A percentile compares a stretch with the other conserved stretches of the same genome.
phyloP scores from a whole-genome alignment of 1,139 yeast genomes.

The Candida labiduridarum region DNA sequence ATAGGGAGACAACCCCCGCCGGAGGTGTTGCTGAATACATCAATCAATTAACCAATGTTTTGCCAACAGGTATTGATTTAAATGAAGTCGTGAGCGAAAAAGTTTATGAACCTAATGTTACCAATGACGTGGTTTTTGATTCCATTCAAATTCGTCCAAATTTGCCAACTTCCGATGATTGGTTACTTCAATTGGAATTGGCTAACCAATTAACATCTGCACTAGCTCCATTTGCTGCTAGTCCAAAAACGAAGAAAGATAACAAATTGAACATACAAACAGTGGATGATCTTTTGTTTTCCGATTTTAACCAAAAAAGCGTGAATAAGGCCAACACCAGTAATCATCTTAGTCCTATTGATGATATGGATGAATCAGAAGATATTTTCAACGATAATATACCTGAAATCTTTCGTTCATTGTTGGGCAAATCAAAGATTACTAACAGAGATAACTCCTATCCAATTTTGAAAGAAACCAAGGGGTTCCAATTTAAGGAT shows the following conservation, averaged over 20 bases:
- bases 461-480: conserved; percentile 25
- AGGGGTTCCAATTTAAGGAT: conserved; percentile 18
- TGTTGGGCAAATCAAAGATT: conserved; percentile 26
- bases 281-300: conserved; percentile 58
- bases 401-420: conserved; percentile 20
- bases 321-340: conserved; percentile 27
- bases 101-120: conserved; percentile 66
- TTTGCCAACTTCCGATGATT: conserved; percentile 56
- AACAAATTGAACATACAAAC: conserved; percentile 25
- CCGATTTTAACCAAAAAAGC: conserved; percentile 42
- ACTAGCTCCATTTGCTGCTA: conserved; percentile 30
- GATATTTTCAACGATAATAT: conserved; percentile 23
- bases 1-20: conserved; percentile 12
- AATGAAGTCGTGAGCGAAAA: conserved; percentile 57
- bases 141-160: conserved; percentile 34
- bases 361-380: conserved; percentile 18
- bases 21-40: conserved; percentile 29
- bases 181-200: conserved; percentile 64
- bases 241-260: conserved; percentile 17
- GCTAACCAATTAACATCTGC: conserved; percentile 59
- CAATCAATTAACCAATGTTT: conserved; percentile 34
- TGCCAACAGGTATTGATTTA: conserved; percentile 35
- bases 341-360: conserved; percentile 18
- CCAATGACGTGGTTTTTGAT: conserved; percentile 34
- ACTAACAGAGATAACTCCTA: conserved; percentile 25